Evolutionary conservation across 371 early-diverging fungal genomes (phyloP).

Genomic region (Chytridium lagenaria): DNA sequence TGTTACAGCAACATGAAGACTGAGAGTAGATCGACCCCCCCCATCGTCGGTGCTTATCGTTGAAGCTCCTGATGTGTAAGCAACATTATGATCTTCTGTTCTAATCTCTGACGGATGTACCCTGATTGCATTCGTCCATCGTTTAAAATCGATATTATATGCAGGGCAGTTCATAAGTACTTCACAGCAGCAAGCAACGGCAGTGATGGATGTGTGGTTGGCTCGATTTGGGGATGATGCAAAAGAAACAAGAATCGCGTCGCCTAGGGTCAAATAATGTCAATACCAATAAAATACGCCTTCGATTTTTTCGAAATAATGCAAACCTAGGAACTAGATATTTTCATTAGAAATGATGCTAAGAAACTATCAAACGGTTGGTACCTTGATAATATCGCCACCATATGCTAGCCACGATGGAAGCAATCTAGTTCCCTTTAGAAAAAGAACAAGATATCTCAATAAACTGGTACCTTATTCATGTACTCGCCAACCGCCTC

Average conservation of each 20-base stretch:
- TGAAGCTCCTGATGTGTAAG: background rate
- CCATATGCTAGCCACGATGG: background rate
- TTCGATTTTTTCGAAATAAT: background rate
- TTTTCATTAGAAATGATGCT: background rate
- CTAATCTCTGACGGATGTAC: background rate
- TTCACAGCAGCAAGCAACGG: constrained; percentile 1
- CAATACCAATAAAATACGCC: no score
- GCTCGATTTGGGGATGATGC: no score
- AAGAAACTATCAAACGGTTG: background rate
- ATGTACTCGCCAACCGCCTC: constrained; percentile 13
- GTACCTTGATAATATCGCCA: constrained; percentile 16
- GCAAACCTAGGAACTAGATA: background rate
- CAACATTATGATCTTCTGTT: background rate
- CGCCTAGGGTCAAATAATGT: background rate
- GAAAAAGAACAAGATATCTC: no score
- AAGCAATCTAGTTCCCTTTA: background rate
- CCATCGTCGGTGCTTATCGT: background rate
- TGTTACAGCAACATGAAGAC: background rate
- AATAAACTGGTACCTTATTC: background rate
- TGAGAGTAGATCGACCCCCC: no score
- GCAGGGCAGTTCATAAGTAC: background rate
- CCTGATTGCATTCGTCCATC: background rate
- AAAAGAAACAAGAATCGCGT: constrained; percentile 8
- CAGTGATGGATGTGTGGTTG: background rate
- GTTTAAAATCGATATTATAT: background rate